Evolutionary conservation across 306 rosid genomes (phyloP).

Genomic region (Clitoria ternatea): DNA sequence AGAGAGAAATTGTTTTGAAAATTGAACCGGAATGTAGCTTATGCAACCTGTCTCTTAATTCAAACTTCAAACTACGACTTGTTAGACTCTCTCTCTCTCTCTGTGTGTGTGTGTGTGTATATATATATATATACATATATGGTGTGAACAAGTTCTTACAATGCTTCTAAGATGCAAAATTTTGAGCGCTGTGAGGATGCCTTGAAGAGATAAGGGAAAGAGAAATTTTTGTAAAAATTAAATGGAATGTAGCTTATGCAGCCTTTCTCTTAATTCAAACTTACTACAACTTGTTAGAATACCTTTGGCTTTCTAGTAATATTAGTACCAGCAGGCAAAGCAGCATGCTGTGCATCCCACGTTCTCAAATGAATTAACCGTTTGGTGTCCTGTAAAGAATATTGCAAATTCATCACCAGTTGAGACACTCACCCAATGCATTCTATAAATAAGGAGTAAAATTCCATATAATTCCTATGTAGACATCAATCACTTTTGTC

Average conservation of each 20-base stretch:
- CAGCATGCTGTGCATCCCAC: not conserved
- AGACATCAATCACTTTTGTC: no score
- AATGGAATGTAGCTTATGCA: constrained; percentile 38
- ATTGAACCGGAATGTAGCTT: constrained; percentile 34
- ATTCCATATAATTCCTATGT: no score
- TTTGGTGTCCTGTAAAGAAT: not conserved
- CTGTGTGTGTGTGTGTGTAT: no score
- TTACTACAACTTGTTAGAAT: not conserved
- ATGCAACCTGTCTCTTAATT: not conserved
- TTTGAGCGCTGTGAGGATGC: constrained; percentile 56
- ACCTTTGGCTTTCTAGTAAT: not conserved
- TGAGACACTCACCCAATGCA: not conserved
- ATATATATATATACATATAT: no score
- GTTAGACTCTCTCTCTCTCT: no score
- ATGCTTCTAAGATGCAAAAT: constrained; percentile 34
- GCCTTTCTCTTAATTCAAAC: not conserved
- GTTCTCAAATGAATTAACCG: not conserved
- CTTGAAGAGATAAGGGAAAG: constrained; percentile 51
- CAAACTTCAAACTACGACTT: not conserved
- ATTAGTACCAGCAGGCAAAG: not conserved
- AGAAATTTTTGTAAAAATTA: constrained; percentile 40
- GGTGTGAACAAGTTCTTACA: no score
- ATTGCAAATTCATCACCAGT: not conserved
- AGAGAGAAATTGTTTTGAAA: constrained; percentile 46
- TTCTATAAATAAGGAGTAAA: no score